phyloP scores from a whole-genome alignment of 2,329 filamentous ascomycete species.

The Trichoderma sp. region DNA sequence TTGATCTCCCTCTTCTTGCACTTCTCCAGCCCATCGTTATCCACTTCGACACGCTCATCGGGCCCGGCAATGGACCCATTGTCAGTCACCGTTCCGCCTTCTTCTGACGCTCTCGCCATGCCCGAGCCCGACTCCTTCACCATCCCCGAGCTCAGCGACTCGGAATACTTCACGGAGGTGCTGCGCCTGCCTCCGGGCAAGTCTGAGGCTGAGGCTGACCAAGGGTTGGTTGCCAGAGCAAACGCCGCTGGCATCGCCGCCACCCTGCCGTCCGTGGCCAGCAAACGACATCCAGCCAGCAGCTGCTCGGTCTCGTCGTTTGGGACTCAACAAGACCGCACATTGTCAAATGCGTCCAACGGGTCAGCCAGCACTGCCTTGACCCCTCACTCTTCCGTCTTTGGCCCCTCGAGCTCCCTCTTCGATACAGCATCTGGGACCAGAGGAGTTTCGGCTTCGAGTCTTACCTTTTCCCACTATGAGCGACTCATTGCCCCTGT shows the following conservation, averaged over 20 bases:
- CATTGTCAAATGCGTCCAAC: constrained; percentile 49
- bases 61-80: constrained; percentile 21
- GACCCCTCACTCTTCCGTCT: constrained; percentile 49
- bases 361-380: constrained; percentile 46
- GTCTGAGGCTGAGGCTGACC: constrained; percentile 47
- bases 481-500: constrained; percentile 54
- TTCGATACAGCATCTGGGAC: constrained; percentile 24
- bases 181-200: constrained; percentile 40
- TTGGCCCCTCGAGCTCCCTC: constrained; percentile 35
- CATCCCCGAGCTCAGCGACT: constrained; percentile 46
- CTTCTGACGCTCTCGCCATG: not conserved
- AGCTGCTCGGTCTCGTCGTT: constrained; percentile 49
- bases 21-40: not conserved
- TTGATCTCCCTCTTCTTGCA: not conserved
- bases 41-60: not conserved
- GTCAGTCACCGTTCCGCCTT: constrained; percentile 8
- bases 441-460: constrained; percentile 39
- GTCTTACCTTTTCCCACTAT: constrained; percentile 53
- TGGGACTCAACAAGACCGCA: constrained; percentile 47
- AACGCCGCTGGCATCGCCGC: constrained; percentile 42
- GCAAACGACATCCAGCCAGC: constrained; percentile 45
- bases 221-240: constrained; percentile 42
- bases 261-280: constrained; percentile 33
- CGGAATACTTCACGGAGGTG: constrained; percentile 46
- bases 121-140: not conserved